These are phyloP conservation scores for Parastagonospora avenae DNA, from an alignment of 2,329 filamentous ascomycete genomes.

Conservation along the genomic window DNA sequence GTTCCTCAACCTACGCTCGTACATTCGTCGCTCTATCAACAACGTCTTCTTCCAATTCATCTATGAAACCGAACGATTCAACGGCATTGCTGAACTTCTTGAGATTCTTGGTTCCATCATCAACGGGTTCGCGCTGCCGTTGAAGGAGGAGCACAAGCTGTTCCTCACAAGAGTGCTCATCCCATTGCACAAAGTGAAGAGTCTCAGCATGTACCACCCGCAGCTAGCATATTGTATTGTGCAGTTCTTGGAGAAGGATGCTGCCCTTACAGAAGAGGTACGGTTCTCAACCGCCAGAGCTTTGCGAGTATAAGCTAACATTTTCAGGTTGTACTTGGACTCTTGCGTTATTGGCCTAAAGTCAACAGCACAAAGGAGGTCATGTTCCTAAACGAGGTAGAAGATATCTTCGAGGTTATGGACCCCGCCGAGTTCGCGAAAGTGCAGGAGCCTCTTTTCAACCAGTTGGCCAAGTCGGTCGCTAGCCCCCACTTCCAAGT, in stretches of 20 bases:
- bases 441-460: slow-evolving; percentile 96
- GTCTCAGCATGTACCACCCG: slow-evolving; percentile 99
- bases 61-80: slow-evolving; percentile 98
- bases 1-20: slow-evolving; percentile 95
- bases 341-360: slow-evolving; percentile 98
- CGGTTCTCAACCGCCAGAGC: slow-evolving; percentile 32
- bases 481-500: slow-evolving; percentile 99
- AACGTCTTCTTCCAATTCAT: slow-evolving; percentile 99
- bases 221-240: slow-evolving; percentile 99
- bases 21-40: slow-evolving; percentile 98
- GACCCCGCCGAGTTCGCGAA: slow-evolving; percentile 98
- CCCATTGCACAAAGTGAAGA: slow-evolving; percentile 97
- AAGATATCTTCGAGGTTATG: slow-evolving; percentile 99
- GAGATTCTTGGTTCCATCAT: slow-evolving; percentile 99
- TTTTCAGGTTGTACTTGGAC: slow-evolving; percentile 81
- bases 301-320: slow-evolving; percentile 17
- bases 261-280: slow-evolving; percentile 94
- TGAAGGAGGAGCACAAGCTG: slow-evolving; percentile 98
- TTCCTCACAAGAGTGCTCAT: slow-evolving; percentile 93
- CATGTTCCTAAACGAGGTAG: slow-evolving; percentile 99
- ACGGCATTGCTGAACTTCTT: slow-evolving; percentile 93
- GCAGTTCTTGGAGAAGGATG: slow-evolving; percentile 97
- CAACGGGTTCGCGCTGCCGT: slow-evolving; percentile 93
- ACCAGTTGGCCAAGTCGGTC: slow-evolving; percentile 96
- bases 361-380: slow-evolving; percentile 99